These are phyloP conservation scores for Dioscorea alata DNA, from an alignment of 106 monocot genomes.

Conservation along the genomic window DNA sequence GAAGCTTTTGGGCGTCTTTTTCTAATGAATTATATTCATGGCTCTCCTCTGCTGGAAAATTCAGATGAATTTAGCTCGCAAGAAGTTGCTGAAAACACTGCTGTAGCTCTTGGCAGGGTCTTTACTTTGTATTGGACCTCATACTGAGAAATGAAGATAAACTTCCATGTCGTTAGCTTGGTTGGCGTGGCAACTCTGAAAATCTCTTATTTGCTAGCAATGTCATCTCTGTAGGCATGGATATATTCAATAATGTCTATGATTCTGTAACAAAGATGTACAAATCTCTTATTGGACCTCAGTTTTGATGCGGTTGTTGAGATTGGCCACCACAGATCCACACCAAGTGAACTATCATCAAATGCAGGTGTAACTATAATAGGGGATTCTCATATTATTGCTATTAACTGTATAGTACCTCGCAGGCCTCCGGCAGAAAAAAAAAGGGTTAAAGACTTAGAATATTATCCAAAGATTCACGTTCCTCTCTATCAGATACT, in stretches of 20 bases:
- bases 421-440: constrained; percentile 80
- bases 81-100: constrained; percentile 46
- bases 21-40: constrained; percentile 93
- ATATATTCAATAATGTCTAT: no score
- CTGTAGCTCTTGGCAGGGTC: constrained; percentile 61
- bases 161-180: no score
- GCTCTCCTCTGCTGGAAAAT: constrained; percentile 68
- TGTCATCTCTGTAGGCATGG: no score
- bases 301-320: constrained; percentile 11
- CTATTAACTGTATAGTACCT: constrained; percentile 81
- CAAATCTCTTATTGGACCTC: constrained; percentile 61
- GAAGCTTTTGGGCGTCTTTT: constrained; percentile 93
- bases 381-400: constrained; percentile 48
- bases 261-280: no score
- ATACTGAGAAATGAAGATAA: no score
- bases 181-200: no score
- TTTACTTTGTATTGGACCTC: no score
- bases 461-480: constrained; percentile 58
- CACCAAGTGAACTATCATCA: constrained; percentile 4
- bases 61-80: constrained; percentile 51
- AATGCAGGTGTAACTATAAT: constrained; percentile 5
- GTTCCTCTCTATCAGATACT: constrained; percentile 22
- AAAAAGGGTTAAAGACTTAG: constrained; percentile 77
- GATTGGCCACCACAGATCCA: neutral
- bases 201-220: no score